Evolutionary conservation across 768 basidiomycete genomes (phyloP).

Genomic region (Tricholoma bakamatsutake): DNA sequence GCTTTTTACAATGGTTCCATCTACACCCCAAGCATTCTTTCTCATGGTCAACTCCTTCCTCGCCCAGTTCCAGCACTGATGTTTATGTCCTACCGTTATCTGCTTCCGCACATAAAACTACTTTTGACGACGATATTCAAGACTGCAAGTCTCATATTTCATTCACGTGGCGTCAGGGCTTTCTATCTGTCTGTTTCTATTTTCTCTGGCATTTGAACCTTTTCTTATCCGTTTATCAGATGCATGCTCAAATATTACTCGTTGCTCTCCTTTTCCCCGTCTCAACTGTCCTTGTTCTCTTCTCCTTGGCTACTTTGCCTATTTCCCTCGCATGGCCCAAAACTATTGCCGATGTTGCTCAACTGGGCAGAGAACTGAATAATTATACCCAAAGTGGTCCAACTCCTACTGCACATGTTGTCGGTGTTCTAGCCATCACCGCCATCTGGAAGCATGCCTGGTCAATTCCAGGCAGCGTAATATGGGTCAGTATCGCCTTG

Average conservation of each 20-base stretch:
- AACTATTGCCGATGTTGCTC: slow-evolving; percentile 68
- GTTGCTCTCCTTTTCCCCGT: slow-evolving; percentile 54
- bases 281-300: slow-evolving; percentile 62
- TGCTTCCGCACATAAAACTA: slow-evolving; percentile 32
- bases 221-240: slow-evolving; percentile 17
- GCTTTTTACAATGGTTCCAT: slow-evolving; percentile 50
- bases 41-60: slow-evolving; percentile 40
- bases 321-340: slow-evolving; percentile 74
- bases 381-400: slow-evolving; percentile 70
- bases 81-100: slow-evolving; percentile 52
- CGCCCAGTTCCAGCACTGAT: slow-evolving; percentile 34
- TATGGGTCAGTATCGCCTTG: slow-evolving; percentile 59
- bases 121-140: slow-evolving; percentile 38
- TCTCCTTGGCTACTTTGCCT: slow-evolving; percentile 74
- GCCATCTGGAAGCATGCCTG: slow-evolving; percentile 96
- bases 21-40: slow-evolving; percentile 33
- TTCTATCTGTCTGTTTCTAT: slow-evolving; percentile 23
- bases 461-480: slow-evolving; percentile 92
- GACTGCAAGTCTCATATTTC: slow-evolving; percentile 23
- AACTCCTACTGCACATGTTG: slow-evolving; percentile 64
- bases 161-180: slow-evolving; percentile 9
- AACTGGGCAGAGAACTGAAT: slow-evolving; percentile 69
- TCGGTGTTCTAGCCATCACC: slow-evolving; percentile 76
- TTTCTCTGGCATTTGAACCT: not conserved
- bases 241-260: slow-evolving; percentile 34